These are phyloP conservation scores for Sugiyamaella novakii DNA, from an alignment of 1,139 yeast genomes.

Conservation along the genomic window DNA sequence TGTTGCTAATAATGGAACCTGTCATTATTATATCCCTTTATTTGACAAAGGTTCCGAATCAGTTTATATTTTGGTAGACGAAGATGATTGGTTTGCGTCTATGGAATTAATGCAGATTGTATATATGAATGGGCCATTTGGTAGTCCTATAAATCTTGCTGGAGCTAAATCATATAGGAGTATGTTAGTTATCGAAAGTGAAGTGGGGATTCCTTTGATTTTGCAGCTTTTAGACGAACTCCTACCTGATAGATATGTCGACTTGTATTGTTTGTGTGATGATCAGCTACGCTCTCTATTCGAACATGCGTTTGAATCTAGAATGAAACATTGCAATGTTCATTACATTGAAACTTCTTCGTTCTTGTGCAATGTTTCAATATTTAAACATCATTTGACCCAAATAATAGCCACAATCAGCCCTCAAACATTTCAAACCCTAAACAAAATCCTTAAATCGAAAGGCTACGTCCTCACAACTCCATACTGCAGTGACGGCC, in stretches of 20 bases:
- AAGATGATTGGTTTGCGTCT: neutral
- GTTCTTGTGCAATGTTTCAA: neutral
- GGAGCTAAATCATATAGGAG: neutral
- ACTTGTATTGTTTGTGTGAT: neutral
- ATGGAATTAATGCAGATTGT: neutral
- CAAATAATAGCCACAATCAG: constrained; percentile 3
- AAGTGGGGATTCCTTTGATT: neutral
- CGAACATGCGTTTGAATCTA: neutral
- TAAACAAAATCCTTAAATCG: neutral
- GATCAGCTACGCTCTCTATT: neutral
- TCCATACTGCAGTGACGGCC: neutral
- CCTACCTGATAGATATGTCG: neutral
- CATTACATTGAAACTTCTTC: neutral
- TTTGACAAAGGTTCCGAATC: neutral
- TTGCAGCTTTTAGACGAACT: neutral
- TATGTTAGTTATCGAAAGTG: neutral
- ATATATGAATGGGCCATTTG: neutral
- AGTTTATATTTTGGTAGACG: neutral
- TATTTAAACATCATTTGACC: neutral
- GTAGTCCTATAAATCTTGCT: neutral
- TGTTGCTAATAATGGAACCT: neutral
- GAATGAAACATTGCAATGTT: neutral
- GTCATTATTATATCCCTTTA: neutral
- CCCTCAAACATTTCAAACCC: neutral
- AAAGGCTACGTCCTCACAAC: neutral